Percentiles rank a stretch among this genome's conserved stretches.
Conservation (phyloP, 306 rosid species). For the Chamaecrista fasciculata region DNA sequence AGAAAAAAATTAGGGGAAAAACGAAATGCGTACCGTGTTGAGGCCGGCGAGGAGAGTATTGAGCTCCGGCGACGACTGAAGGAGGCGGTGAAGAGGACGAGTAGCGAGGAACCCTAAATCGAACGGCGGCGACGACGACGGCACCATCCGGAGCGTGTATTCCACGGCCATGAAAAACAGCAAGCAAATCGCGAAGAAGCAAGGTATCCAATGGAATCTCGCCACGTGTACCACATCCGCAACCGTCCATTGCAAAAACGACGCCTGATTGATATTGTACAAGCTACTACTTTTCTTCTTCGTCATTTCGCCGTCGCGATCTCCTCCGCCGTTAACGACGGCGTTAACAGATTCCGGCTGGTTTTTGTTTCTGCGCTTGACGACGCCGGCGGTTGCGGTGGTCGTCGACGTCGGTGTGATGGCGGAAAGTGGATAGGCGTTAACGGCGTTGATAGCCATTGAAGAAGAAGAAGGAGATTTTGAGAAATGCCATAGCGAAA, state of each 20-base stretch:
- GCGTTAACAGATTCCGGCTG: conserved; percentile 6
- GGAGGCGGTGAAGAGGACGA: conserved; percentile 54
- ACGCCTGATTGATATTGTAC: conserved; percentile 31
- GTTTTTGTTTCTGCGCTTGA: conserved; percentile 17
- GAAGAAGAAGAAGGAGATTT: not conserved
- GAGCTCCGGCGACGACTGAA: conserved; percentile 61
- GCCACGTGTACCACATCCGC: conserved; percentile 64
- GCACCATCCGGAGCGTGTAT: conserved; percentile 92
- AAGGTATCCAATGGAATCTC: conserved; percentile 73
- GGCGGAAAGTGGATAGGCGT: not conserved
- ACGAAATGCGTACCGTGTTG: conserved; percentile 54
- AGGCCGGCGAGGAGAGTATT: conserved; percentile 68
- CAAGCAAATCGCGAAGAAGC: conserved; percentile 58
- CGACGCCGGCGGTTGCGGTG: not conserved
- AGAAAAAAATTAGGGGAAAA: not conserved
- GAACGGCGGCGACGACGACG: conserved; percentile 74
- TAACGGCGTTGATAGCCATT: conserved; percentile 40
- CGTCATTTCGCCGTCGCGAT: too few species aligned
- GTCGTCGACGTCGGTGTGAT: not conserved
- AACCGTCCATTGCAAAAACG: conserved; percentile 67
- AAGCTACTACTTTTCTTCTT: conserved; percentile 23
- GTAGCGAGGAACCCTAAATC: conserved; percentile 83
- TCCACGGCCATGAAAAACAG: conserved; percentile 92
- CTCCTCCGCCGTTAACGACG: conserved; percentile 18
- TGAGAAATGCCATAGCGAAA: not conserved